phyloP scores from a whole-genome alignment of 345 rosid species.

The Camelina hispida region DNA sequence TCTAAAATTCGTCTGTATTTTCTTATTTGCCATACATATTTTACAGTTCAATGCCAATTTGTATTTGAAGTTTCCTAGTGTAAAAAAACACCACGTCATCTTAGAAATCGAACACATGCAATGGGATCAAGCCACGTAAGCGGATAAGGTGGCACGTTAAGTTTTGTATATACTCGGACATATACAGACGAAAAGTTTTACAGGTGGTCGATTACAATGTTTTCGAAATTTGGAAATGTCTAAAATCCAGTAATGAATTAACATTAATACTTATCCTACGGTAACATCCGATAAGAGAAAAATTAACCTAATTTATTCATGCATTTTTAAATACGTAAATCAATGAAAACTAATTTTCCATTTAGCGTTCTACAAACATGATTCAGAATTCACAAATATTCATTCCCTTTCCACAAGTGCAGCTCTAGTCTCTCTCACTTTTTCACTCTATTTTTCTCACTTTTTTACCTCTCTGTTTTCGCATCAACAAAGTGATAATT shows the following conservation, averaged over 20 bases:
- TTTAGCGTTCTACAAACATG: background rate
- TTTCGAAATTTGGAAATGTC: background rate
- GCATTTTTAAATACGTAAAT: background rate
- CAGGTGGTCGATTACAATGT: background rate
- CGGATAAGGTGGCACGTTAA: constrained; percentile 18
- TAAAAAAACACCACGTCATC: constrained; percentile 24
- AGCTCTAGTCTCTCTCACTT: background rate
- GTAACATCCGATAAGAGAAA: background rate
- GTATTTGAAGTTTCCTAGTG: constrained; percentile 14
- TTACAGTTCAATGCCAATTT: background rate
- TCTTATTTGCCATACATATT: too few species aligned
- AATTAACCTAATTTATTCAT: background rate
- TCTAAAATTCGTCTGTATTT: too few species aligned
- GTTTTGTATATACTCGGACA: background rate
- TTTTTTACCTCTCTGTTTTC: background rate
- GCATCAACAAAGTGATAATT: background rate
- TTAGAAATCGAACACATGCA: constrained; percentile 22
- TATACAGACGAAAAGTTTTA: background rate
- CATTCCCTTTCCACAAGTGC: background rate
- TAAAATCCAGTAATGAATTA: background rate
- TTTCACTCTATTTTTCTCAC: background rate
- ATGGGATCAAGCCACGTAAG: constrained; percentile 27
- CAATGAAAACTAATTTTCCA: background rate
- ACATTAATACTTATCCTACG: background rate
- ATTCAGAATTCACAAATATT: background rate